Conservation (phyloP, 139 green algal genomes). For the Tetraselmis striata region DNA sequence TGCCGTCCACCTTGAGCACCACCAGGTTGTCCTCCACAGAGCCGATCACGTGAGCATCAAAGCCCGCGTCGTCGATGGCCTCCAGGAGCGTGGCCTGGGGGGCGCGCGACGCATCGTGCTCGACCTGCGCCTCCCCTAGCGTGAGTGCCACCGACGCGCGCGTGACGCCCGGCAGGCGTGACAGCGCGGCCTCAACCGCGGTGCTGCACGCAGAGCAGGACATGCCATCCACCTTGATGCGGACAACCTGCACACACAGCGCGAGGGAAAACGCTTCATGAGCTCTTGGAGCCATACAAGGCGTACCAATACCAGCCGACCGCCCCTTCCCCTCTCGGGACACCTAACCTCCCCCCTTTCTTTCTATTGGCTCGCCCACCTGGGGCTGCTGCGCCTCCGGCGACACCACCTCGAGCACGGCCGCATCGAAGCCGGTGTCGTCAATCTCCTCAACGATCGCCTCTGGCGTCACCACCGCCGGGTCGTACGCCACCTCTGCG, state of each 20-base stretch:
- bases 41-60: constrained; percentile 32
- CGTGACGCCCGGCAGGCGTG: constrained; percentile 35
- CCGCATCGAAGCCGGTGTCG: constrained; percentile 11
- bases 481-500: constrained; percentile 43
- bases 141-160: constrained; percentile 40
- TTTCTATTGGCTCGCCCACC: too few species aligned
- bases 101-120: not conserved
- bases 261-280: too few species aligned
- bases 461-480: not conserved
- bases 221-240: constrained; percentile 29
- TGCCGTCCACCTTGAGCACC: constrained; percentile 52
- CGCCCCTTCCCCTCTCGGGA: too few species aligned
- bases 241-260: not conserved
- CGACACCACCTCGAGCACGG: not conserved
- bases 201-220: constrained; percentile 55
- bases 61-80: constrained; percentile 71
- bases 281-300: too few species aligned
- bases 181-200: constrained; percentile 48
- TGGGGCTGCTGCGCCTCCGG: too few species aligned
- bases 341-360: too few species aligned
- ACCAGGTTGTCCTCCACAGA: not conserved
- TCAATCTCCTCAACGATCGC: constrained; percentile 4
- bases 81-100: constrained; percentile 36
- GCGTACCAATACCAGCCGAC: too few species aligned
- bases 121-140: constrained; percentile 27